Conservation (phyloP, 1,139 yeast species). For the Yamadazyma blattariae region DNA sequence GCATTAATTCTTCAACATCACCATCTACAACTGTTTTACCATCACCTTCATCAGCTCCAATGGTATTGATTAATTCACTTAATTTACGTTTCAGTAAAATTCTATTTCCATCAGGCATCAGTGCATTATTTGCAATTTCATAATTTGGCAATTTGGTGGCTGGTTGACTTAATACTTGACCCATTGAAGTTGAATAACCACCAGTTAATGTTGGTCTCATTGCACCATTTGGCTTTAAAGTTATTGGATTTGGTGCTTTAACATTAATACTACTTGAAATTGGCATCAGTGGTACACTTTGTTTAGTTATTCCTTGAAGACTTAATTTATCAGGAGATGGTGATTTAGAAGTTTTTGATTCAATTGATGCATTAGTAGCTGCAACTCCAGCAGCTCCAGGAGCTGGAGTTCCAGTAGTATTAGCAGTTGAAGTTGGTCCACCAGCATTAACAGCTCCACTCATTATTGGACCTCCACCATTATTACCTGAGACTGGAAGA, state of each 20-base stretch:
- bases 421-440: conserved; percentile 10
- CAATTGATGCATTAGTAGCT: conserved; percentile 9
- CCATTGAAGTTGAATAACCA: conserved; percentile 69
- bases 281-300: conserved; percentile 70
- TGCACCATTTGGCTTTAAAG: conserved; percentile 42
- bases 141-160: conserved; percentile 77
- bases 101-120: conserved; percentile 62
- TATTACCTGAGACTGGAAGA: background rate
- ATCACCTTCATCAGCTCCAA: conserved; percentile 82
- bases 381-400: conserved; percentile 9
- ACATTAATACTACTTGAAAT: conserved; percentile 69
- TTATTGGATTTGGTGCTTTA: conserved; percentile 59
- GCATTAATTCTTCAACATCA: conserved; percentile 85
- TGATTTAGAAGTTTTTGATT: conserved; percentile 4
- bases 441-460: conserved; percentile 8
- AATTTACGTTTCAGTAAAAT: conserved; percentile 87
- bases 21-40: conserved; percentile 92
- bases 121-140: conserved; percentile 55
- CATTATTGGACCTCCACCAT: conserved; percentile 6
- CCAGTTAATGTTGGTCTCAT: conserved; percentile 80
- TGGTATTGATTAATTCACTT: conserved; percentile 77
- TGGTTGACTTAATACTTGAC: conserved; percentile 69
- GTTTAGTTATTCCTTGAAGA: conserved; percentile 52
- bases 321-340: conserved; percentile 18
- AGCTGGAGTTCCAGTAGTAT: conserved; percentile 10